phyloP scores from a whole-genome alignment of 441 rosid species.

The Corymbia calophylla region DNA sequence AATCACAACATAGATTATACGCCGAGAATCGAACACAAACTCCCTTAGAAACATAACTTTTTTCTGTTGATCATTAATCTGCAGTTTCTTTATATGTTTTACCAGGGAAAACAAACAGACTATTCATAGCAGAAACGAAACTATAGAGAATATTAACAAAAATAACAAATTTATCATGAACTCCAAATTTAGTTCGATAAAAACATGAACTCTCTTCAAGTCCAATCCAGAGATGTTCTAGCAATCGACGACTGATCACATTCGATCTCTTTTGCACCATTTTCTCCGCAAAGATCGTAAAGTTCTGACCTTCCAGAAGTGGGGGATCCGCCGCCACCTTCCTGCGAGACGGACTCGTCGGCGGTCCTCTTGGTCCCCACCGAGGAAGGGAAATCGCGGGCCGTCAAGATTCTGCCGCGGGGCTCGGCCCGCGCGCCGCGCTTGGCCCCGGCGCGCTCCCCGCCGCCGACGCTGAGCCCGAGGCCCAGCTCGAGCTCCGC shows the following conservation, averaged over 20 bases:
- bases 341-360: conserved; percentile 1
- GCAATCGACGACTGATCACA: not conserved
- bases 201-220: not conserved
- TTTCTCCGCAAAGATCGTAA: conserved; percentile 23
- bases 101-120: not conserved
- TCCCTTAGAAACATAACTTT: not conserved
- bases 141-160: not conserved
- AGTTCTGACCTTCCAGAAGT: conserved; percentile 1
- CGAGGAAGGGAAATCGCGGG: conserved; percentile 67
- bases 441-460: conserved; percentile 22
- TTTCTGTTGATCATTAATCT: not conserved
- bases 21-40: not conserved
- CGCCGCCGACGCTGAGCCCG: conserved; percentile 60
- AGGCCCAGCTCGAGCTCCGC: conserved; percentile 66
- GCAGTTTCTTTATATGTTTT: not conserved
- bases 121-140: not conserved
- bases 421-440: conserved; percentile 44
- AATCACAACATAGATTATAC: not conserved
- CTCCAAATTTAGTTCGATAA: not conserved
- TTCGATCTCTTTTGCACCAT: conserved; percentile 28
- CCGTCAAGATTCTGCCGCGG: conserved; percentile 69
- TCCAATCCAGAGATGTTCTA: not conserved
- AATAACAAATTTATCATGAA: not conserved
- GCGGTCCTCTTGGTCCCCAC: conserved; percentile 12
- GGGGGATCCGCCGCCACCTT: conserved; percentile 1